phyloP scores from a whole-genome alignment of 169 alveolate genomes.

The Plasmodium sp. region DNA sequence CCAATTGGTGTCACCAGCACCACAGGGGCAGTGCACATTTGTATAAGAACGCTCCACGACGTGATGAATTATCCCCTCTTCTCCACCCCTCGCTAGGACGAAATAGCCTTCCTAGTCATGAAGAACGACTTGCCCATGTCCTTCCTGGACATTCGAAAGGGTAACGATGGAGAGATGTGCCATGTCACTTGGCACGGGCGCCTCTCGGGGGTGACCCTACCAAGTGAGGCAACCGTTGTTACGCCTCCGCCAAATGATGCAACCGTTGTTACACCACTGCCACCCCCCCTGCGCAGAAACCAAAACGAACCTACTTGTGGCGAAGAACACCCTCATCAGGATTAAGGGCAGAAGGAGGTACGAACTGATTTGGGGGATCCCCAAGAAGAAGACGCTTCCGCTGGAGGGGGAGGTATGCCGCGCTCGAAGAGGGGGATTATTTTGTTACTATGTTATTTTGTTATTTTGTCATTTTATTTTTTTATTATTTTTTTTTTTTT shows the following conservation, averaged over 20 bases:
- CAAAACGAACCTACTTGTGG: constrained; percentile 4
- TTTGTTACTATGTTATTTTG: too few species aligned
- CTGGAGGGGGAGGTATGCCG: constrained; percentile 4
- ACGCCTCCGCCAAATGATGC: too few species aligned
- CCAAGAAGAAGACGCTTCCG: constrained; percentile 27
- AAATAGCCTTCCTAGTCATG: constrained; percentile 46
- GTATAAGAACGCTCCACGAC: neutral
- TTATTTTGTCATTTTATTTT: too few species aligned
- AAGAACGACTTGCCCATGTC: constrained; percentile 49
- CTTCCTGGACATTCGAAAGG: constrained; percentile 32
- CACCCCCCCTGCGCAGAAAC: neutral
- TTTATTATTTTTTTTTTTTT: too few species aligned
- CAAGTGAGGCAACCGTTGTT: neutral
- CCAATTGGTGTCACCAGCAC: neutral
- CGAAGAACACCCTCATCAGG: constrained; percentile 9
- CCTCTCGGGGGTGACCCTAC: neutral
- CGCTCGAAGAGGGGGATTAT: neutral
- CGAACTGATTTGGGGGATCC: constrained; percentile 26
- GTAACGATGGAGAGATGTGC: neutral
- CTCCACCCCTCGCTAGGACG: neutral
- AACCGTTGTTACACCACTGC: neutral
- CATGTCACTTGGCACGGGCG: neutral
- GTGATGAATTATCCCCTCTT: neutral
- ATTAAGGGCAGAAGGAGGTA: constrained; percentile 38
- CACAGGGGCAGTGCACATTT: neutral